These are phyloP conservation scores for Arthrocladium fulminans DNA, from an alignment of 2,329 filamentous ascomycete genomes.

Conservation along the genomic window DNA sequence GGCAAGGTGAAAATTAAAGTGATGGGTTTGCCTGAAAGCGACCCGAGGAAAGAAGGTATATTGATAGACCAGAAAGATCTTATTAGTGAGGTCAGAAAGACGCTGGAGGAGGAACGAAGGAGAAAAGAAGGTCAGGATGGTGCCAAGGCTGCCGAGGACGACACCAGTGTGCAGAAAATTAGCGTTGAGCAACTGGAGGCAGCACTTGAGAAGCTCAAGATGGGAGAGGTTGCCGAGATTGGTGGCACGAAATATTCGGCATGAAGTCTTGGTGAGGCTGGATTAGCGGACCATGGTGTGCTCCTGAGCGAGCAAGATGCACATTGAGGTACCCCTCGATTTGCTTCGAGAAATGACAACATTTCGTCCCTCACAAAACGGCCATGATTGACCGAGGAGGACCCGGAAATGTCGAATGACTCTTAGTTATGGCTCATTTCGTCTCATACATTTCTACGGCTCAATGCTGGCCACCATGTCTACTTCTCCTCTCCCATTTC, in stretches of 20 bases:
- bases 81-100: slow-evolving; percentile 8
- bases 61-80: slow-evolving; percentile 50
- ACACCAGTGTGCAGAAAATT: background rate
- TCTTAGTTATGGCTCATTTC: background rate
- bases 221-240: slow-evolving; percentile 1
- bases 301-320: background rate
- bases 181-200: background rate
- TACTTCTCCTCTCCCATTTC: background rate
- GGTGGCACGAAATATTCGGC: slow-evolving; percentile 3
- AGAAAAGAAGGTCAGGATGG: background rate
- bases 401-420: background rate
- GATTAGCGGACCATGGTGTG: background rate
- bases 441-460: too few species aligned
- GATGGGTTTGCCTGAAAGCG: slow-evolving; percentile 62
- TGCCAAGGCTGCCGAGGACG: background rate
- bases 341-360: background rate
- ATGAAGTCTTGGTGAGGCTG: background rate
- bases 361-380: background rate
- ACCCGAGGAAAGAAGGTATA: slow-evolving; percentile 84
- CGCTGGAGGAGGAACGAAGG: background rate
- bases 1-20: slow-evolving; percentile 86
- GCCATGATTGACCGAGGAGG: background rate
- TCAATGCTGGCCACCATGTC: background rate
- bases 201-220: background rate
- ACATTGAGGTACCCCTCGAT: background rate